These are phyloP conservation scores for Sistotremastrum niveocremeum DNA, from an alignment of 768 basidiomycete genomes.

Conservation along the genomic window DNA sequence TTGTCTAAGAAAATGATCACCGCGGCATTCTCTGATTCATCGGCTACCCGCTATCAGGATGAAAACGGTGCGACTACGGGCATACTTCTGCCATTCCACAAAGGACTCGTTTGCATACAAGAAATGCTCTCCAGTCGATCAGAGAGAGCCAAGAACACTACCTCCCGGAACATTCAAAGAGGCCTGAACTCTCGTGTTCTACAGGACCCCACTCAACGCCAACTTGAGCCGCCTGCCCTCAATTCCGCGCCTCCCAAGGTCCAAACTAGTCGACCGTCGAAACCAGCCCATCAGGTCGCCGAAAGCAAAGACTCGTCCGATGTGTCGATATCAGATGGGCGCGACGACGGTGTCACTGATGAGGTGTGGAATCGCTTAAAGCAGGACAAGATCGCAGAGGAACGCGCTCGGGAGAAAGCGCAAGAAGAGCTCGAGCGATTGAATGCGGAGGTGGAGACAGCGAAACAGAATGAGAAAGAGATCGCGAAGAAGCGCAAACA, in stretches of 20 bases:
- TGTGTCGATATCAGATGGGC: slow-evolving; percentile 6
- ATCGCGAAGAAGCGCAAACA: slow-evolving; percentile 13
- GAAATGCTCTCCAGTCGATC: slow-evolving; percentile 7
- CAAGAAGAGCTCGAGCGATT: slow-evolving; percentile 10
- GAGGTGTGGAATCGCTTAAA: slow-evolving; percentile 37
- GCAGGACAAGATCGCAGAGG: slow-evolving; percentile 21
- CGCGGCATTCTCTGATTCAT: slow-evolving; percentile 18
- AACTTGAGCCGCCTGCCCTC: background rate
- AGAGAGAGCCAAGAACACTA: background rate
- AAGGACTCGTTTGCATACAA: slow-evolving; percentile 17
- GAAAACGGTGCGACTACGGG: slow-evolving; percentile 1
- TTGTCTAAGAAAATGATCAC: slow-evolving; percentile 35
- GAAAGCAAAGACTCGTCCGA: background rate
- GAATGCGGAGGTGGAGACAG: slow-evolving; percentile 1
- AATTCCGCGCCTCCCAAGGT: background rate
- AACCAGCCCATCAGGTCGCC: background rate
- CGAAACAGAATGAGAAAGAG: slow-evolving; percentile 10
- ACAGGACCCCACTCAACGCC: slow-evolving; percentile 1
- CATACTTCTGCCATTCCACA: slow-evolving; percentile 14
- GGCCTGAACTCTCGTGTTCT: background rate
- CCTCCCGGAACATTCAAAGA: background rate
- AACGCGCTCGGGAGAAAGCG: slow-evolving; percentile 12
- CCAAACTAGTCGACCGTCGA: background rate
- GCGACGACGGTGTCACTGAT: slow-evolving; percentile 43
- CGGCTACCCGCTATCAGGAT: slow-evolving; percentile 6